Conservation (phyloP, 2,329 filamentous ascomycete species). For the Ramularia collo-cygni region DNA sequence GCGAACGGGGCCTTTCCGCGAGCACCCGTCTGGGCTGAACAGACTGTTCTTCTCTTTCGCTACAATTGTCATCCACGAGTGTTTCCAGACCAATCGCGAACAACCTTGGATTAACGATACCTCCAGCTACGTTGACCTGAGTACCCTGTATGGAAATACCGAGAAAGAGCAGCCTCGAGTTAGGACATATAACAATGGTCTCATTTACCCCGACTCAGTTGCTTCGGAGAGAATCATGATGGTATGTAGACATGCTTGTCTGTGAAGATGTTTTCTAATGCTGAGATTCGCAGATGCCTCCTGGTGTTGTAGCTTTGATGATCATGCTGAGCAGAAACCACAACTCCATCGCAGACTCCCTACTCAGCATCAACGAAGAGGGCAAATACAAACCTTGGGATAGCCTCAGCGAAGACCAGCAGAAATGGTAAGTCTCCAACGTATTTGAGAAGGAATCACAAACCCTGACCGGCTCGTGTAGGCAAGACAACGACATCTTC, state of each 20-base stretch:
- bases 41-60: constrained; percentile 44
- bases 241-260: constrained; percentile 1
- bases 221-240: constrained; percentile 43
- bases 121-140: constrained; percentile 43
- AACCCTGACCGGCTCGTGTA: constrained; percentile 18
- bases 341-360: constrained; percentile 36
- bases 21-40: constrained; percentile 41
- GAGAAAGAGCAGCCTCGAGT: constrained; percentile 37
- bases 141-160: constrained; percentile 42
- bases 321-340: constrained; percentile 43
- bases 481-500: constrained; percentile 45
- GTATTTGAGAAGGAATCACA: not conserved
- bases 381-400: constrained; percentile 40
- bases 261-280: no score
- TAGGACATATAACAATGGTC: constrained; percentile 39
- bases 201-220: constrained; percentile 39
- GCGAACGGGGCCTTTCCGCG: constrained; percentile 34
- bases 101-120: constrained; percentile 42
- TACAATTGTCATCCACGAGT: constrained; percentile 44
- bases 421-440: constrained; percentile 34
- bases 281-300: constrained; percentile 32
- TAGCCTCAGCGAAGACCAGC: constrained; percentile 30
- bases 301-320: constrained; percentile 37
- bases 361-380: constrained; percentile 39
- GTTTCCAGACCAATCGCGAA: constrained; percentile 38